Evolutionary conservation across 129 eudicot genomes (phyloP), one percentile per base, ranked within the genome.

Genomic region (Pseudognaphalium luteoalbum): DNA sequence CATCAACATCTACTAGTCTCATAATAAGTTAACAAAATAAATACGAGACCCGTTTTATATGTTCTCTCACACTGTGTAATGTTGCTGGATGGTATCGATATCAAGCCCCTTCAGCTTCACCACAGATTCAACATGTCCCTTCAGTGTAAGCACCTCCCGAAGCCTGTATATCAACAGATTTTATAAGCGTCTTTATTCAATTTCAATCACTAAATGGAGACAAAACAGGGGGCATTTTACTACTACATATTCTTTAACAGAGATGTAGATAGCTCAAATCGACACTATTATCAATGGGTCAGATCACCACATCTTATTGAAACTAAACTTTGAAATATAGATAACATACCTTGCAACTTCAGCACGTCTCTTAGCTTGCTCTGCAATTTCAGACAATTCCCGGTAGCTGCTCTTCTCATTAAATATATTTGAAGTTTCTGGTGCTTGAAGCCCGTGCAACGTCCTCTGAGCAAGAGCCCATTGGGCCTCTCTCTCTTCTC

Each of bases 401-500:
- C 96, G 67, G 79, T 94, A 94, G 75, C 93, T 91, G 83, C 84
- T 91, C 88, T 94, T 94, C 75, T 94, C 98, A 9, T 88, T 82
- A 73, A 94, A 94, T 77, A 94, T 78, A 62, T 82, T 82, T 2
- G 89, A 78, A 37, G 96, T 70, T 76, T 91, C 93, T 5, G 96
- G 96, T 34, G 96, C 84, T 71, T 94, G 97, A 37, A 91, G 93
- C 34, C 98, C 98, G 37, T 94, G 97, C 61, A 94, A 71, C 6
- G 98, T 94, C 77, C 97, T 88, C 76, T 94, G 98, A 72, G 98
- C 98, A 81, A 76, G 91, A 56, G 97, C 98, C 98, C 98, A 94
- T 82, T 94, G 98, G 42, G 98, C 98, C 78, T 94, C 98, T 59
- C 98, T 89, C 91, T 94, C 97, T 71, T 86, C 98, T 88, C 89